Percentiles rank a stretch among this genome's conserved stretches.
Conservation (phyloP, 179 eudicot genomes). For the Silene vulgaris region DNA sequence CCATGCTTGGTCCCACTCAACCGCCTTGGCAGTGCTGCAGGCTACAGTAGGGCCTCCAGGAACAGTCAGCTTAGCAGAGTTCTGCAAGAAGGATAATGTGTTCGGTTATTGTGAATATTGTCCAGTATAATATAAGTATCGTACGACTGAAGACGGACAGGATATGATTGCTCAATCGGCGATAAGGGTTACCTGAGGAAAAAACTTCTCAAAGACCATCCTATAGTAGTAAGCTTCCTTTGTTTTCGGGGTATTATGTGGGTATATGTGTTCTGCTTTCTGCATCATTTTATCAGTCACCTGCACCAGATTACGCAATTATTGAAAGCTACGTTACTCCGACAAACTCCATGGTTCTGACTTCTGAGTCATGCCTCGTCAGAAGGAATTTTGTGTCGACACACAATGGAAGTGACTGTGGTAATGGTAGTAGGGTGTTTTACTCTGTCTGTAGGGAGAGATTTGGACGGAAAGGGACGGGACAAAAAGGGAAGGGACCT, state of each 20-base stretch:
- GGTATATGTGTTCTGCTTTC: slow-evolving; percentile 58
- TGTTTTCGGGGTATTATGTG: slow-evolving; percentile 71
- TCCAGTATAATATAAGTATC: no score
- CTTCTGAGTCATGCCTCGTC: background rate
- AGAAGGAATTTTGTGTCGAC: background rate
- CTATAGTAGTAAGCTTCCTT: slow-evolving; percentile 84
- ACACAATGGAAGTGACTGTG: background rate
- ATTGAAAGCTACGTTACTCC: background rate
- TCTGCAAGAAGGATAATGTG: slow-evolving; percentile 37
- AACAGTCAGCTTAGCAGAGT: slow-evolving; percentile 65
- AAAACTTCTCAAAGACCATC: slow-evolving; percentile 67
- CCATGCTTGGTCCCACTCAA: slow-evolving; percentile 84
- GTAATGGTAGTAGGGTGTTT: no score
- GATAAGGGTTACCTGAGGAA: slow-evolving; percentile 51
- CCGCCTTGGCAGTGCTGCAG: slow-evolving; percentile 81
- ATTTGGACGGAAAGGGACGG: no score
- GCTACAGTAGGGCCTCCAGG: slow-evolving; percentile 89
- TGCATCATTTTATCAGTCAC: slow-evolving; percentile 77
- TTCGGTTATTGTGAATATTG: background rate
- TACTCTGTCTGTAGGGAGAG: no score
- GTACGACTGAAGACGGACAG: background rate
- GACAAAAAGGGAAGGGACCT: no score
- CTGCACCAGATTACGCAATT: slow-evolving; percentile 29
- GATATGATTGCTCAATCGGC: background rate
- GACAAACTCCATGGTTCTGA: background rate